Base-by-base conservation (phyloP, 2,329 filamentous ascomycete species). In the Diaporthe amygdali region DNA sequence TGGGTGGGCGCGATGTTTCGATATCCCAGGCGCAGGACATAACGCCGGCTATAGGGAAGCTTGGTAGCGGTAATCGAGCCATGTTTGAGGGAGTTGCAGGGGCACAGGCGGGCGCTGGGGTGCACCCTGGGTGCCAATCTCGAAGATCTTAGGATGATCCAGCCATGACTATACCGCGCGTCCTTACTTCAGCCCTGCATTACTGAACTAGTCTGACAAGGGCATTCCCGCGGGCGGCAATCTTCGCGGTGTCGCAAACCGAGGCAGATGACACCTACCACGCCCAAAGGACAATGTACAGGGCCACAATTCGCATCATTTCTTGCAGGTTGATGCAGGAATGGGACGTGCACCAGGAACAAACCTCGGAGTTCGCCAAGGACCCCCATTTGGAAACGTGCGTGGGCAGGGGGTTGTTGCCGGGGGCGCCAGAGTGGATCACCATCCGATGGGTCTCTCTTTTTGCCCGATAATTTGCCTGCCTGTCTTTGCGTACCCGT, bases 1-100 rank as follows among this genome's bases (percentile, higher is more conserved):
- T 52, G 47, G 44, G 49, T 52, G 59, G 68, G 30, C 47, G 27
- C 34, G 39, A 37, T 41, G 47, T 66, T 54, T 56, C 59, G 68
- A 70, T 46, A 56, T 59, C 15, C 37, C 25, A 37, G 32, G 55
- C 14, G 59, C 51, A 56, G 51, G 51, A 64, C 15, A 66, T 70
- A 47, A 70, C 59, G n/a, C 49, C 49, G 68, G 56, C 59, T 15
- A 39, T 22, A 46, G 37, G 34, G 27, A 59, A 30, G 52, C 52
- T 52, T 44, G 39, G 52, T 56, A 71, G 54, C 25, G 55, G 7
- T 47, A 44, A 56, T 32, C 32, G 44, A 70, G 37, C 34, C 27
- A 27, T 52, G 68, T 66, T 66, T 63, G 47, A 64, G 56, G 27
- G 34, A 66, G 68, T 59, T 30, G 17, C 52, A 59, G 52, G 66